Evolutionary conservation across 768 basidiomycete genomes (phyloP), one percentile per base, ranked within the genome.

Genomic region (Lactarius hatsudake): DNA sequence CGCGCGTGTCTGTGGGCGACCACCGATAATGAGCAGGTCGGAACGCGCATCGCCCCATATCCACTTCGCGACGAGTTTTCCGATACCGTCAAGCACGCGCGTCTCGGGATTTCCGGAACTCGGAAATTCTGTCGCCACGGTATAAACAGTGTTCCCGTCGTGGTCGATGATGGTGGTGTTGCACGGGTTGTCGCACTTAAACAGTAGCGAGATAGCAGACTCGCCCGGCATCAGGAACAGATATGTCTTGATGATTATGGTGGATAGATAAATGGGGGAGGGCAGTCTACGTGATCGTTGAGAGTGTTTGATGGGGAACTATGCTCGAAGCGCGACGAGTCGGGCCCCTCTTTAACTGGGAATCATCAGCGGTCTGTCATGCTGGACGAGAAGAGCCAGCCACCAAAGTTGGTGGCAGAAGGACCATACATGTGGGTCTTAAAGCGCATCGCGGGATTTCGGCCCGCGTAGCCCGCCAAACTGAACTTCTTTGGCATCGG

Each of bases 131-230:
- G 70, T 71, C 54, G 62, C 61, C 43, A 71, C 70, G 61, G 60
- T 59, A 62, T 71, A 71, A 12, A 63, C 28, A 3, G 40, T 43
- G 59, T 54, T 53, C 36, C n/a, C 59, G 48, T 60, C 62, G 4
- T 36, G 51, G 43, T 65, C 70, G 62, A 69, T 5, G 68, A 71
- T 63, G 12, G 64, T 59, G 6, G 70, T 71, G 59, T 69, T 71
- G 62, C 68, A 71, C 6, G 68, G 68, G 68, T 69, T 69, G 64
- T 71, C 70, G 32, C 45, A 59, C 48, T 69, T 61, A 36, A 71
- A 15, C 3, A 32, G 43, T 0, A 67, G 62, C 12, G 66, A 63
- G 62, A 60, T 13, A 15, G 36, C 42, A 5, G 45, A 58, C 42
- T 36, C 56, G 38, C 13, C 45, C 23, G 58, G 36, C 58, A 26